phyloP scores from a whole-genome alignment of 2,329 filamentous ascomycete genomes.

The Orbilia oligospora region DNA sequence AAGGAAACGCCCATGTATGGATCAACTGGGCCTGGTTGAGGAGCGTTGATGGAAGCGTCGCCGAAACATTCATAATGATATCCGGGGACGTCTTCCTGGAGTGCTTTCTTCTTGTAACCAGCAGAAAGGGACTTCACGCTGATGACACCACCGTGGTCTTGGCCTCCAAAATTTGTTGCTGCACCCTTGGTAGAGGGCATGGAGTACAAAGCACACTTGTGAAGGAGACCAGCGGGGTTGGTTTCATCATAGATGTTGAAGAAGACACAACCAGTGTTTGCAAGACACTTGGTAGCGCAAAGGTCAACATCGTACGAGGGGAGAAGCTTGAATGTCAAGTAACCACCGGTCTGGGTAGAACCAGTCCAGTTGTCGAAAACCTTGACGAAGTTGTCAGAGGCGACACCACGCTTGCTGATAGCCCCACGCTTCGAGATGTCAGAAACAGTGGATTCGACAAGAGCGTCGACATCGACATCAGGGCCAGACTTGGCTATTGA shows the following conservation, averaged over 20 bases:
- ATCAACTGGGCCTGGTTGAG: not conserved
- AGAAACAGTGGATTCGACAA: conserved; percentile 1
- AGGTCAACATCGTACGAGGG: conserved; percentile 22
- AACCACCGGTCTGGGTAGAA: conserved; percentile 27
- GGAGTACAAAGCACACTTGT: conserved; percentile 42
- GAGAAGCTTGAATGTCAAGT: conserved; percentile 25
- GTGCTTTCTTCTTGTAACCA: conserved; percentile 28
- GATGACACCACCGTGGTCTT: conserved; percentile 13
- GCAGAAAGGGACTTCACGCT: conserved; percentile 23
- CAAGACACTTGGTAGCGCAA: conserved; percentile 33
- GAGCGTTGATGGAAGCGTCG: conserved; percentile 26
- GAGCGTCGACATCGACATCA: conserved; percentile 30
- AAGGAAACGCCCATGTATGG: conserved; percentile 38
- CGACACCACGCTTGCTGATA: conserved; percentile 18
- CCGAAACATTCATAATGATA: conserved; percentile 29
- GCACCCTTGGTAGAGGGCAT: conserved; percentile 18
- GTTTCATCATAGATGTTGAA: conserved; percentile 41
- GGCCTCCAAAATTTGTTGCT: conserved; percentile 22
- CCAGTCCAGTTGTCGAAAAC: conserved; percentile 33
- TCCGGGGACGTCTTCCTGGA: conserved; percentile 29
- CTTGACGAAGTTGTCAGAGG: conserved; percentile 36
- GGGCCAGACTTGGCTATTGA: conserved; percentile 18
- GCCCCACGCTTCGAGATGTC: conserved; percentile 10
- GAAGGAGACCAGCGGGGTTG: conserved; percentile 14
- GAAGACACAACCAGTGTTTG: conserved; percentile 29